Evolutionary conservation across 768 basidiomycete genomes (phyloP), one percentile per base, ranked within the genome.

Genomic region (Lactifluus pinguis): DNA sequence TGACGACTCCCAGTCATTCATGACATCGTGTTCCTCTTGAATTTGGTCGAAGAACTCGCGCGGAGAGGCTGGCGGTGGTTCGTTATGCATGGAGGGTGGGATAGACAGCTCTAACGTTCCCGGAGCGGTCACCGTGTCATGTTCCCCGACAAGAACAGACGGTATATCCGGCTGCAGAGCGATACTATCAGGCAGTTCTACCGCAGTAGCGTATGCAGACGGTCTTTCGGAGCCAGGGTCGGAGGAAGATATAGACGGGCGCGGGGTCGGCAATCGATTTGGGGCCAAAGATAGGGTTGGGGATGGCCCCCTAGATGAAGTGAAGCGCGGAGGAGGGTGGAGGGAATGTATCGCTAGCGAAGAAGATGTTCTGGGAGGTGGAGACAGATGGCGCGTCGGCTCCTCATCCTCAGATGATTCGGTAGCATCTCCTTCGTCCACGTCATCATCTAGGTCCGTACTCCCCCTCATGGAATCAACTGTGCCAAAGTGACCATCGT

Each of bases 11-110:
- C 86, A 73, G 63, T 85, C 87, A 65, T 87, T 85, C 82, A 89
- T 83, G 29, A 81, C 85, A 70, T 85, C 85, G 6, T 81, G 81
- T 48, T 86, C 83, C 15, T 79, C 74, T 65, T 89, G 85, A 49
- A 89, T 83, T 62, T 74, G 80, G 72, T 90, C 87, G 70, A 90
- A 89, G 77, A 89, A 89, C 34, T 82, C 82, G 29, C 83, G 80
- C 0, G 85, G 82, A 14, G 86, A 83, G 6, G 83, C 77, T 2
- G 85, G 83, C 14, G 79, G 80, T 14, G 86, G 85, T 38, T 82
- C 84, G 47, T 83, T 82, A 59, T 81, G 81, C 17, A 85, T 75
- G 13, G 76, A 73, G 38, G 77, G 74, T 30, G 77, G 70, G 39
- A 77, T 72, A 56, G 70, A 72, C 47, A 74, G 78, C 53, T 77